phyloP scores from a whole-genome alignment of 148 eudicot species.

The Pouteria glomerata region DNA sequence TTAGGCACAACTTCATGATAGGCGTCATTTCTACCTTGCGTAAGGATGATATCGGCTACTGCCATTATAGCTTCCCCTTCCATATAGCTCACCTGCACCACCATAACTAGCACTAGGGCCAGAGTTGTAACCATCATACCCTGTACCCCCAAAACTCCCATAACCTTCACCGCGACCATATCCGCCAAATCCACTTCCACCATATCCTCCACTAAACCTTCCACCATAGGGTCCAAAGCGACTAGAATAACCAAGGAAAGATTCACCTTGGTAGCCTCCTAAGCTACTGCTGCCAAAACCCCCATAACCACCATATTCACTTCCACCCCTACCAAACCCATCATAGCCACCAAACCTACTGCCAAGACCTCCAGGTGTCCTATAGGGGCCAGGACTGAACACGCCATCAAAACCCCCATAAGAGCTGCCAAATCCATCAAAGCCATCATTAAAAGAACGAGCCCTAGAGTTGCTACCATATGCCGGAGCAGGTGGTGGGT shows the following conservation, averaged over 20 bases:
- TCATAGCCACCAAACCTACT: conserved; percentile 64
- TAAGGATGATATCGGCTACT: conserved; percentile 78
- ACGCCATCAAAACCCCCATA: conserved; percentile 56
- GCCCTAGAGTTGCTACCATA: conserved; percentile 74
- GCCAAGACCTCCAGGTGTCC: conserved; percentile 59
- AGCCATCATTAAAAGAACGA: conserved; percentile 45
- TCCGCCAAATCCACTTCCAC: conserved; percentile 42
- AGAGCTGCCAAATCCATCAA: conserved; percentile 45
- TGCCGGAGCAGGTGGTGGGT: conserved; percentile 55
- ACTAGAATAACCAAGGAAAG: conserved; percentile 58
- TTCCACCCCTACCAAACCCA: conserved; percentile 38
- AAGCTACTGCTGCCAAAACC: conserved; percentile 46
- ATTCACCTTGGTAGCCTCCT: conserved; percentile 56
- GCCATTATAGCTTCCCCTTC: conserved; percentile 56
- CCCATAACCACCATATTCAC: conserved; percentile 51
- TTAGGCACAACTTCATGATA: conserved; percentile 24
- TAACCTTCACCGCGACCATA: conserved; percentile 42
- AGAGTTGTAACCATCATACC: conserved; percentile 42
- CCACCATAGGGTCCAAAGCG: conserved; percentile 58
- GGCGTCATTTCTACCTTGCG: conserved; percentile 40
- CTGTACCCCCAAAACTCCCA: conserved; percentile 46
- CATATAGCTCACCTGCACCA: conserved; percentile 45
- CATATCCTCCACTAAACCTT: conserved; percentile 55
- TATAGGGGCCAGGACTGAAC: conserved; percentile 60
- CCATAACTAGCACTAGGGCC: conserved; percentile 45